phyloP scores from a whole-genome alignment of 352 stramenopile genomes.

The Globisporangium sylvaticum region DNA sequence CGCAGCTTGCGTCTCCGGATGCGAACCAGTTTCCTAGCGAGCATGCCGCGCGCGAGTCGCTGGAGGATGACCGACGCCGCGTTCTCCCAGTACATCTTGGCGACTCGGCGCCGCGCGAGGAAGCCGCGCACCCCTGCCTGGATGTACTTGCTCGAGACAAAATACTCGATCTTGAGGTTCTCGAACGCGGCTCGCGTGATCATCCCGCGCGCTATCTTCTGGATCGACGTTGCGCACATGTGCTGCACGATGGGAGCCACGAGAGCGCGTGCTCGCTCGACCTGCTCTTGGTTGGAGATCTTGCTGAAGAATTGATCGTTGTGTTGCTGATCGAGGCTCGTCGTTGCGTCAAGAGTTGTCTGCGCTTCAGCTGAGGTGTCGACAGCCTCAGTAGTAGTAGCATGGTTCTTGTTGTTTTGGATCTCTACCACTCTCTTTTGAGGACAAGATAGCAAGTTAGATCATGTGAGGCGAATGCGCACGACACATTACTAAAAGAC shows the following conservation, averaged over 20 bases:
- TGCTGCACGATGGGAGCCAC: constrained; percentile 42
- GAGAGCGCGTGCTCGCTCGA: constrained; percentile 17
- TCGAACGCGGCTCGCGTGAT: constrained; percentile 53
- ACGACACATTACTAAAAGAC: not conserved
- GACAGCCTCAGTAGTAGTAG: not conserved
- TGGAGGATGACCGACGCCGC: constrained; percentile 57
- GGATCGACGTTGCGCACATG: constrained; percentile 75
- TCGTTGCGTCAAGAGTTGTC: not conserved
- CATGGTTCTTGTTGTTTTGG: not conserved
- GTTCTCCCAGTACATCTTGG: constrained; percentile 65
- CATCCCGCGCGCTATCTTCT: constrained; percentile 70
- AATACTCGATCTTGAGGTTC: constrained; percentile 60
- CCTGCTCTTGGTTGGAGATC: constrained; percentile 21
- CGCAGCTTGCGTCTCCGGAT: constrained; percentile 18
- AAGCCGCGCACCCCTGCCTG: constrained; percentile 68
- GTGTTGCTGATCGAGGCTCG: not conserved
- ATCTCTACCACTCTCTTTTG: constrained; percentile 16
- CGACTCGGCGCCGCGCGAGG: constrained; percentile 52
- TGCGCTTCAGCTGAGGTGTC: not conserved
- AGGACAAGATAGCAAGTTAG: not conserved
- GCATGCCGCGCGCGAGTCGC: constrained; percentile 43
- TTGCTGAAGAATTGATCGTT: not conserved
- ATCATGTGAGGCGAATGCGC: not conserved
- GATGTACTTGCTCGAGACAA: constrained; percentile 74
- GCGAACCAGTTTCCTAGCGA: constrained; percentile 36